Conservation (phyloP, 179 eudicot genomes). For the Drosera spatulata region DNA sequence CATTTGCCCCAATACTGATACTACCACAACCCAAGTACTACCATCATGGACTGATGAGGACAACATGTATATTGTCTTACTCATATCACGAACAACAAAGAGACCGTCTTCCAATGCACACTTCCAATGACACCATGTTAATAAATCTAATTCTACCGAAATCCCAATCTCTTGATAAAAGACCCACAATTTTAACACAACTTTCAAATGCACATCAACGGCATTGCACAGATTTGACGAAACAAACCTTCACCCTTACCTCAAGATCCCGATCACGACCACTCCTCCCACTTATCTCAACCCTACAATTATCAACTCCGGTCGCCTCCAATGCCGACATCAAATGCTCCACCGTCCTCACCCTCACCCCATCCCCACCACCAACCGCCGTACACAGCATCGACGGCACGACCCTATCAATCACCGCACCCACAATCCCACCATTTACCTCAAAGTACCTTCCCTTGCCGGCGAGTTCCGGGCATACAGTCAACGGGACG, state of each 20-base stretch:
- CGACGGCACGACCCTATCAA: slow-evolving; percentile 36
- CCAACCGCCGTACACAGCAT: slow-evolving; percentile 68
- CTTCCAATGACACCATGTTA: too few relatives aligned
- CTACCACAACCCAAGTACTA: too few relatives aligned
- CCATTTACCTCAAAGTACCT: slow-evolving; percentile 46
- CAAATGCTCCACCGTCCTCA: slow-evolving; percentile 81
- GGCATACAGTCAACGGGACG: slow-evolving; percentile 44
- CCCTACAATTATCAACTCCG: slow-evolving; percentile 81
- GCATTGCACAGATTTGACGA: background rate
- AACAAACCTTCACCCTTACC: too few relatives aligned
- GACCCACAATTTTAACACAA: too few relatives aligned
- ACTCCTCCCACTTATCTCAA: slow-evolving; percentile 24
- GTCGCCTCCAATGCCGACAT: slow-evolving; percentile 82
- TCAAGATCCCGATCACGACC: slow-evolving; percentile 24
- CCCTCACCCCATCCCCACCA: slow-evolving; percentile 34
- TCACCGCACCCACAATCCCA: slow-evolving; percentile 38
- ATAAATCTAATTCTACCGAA: too few relatives aligned
- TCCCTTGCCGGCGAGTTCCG: slow-evolving; percentile 59
- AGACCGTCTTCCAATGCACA: too few relatives aligned
- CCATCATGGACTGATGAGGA: too few relatives aligned
- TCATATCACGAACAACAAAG: too few relatives aligned
- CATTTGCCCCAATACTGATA: too few relatives aligned
- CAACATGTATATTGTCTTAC: too few relatives aligned
- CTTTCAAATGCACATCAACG: background rate
- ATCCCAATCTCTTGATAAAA: too few relatives aligned